Percentiles rank a stretch among this genome's conserved stretches.
These are phyloP conservation scores for Saccharum spontaneum DNA, from an alignment of 176 grass and related monocot genomes.

Conservation along the genomic window DNA sequence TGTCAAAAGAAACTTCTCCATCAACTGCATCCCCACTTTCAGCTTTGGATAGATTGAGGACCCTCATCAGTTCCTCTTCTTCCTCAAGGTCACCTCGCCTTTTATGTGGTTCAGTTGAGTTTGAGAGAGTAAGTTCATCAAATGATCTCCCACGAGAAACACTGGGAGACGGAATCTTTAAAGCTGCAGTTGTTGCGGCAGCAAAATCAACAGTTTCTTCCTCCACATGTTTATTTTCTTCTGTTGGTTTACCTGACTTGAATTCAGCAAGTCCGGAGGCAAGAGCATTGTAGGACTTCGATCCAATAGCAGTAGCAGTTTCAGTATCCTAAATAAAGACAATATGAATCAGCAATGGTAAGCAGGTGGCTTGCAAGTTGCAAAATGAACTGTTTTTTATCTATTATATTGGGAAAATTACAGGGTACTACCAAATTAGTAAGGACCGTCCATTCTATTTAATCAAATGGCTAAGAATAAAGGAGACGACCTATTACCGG, in stretches of 20 bases:
- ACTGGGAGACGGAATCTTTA: constrained; percentile 79
- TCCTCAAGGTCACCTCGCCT: constrained; percentile 78
- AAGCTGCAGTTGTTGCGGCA: constrained; percentile 79
- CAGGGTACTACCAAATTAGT: not conserved
- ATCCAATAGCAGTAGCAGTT: constrained; percentile 74
- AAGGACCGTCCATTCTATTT: not conserved
- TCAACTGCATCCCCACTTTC: constrained; percentile 42
- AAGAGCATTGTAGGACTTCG: constrained; percentile 92
- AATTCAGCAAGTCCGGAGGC: constrained; percentile 74
- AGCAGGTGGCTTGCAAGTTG: not conserved
- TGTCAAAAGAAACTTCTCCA: constrained; percentile 43
- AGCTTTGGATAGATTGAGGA: constrained; percentile 77
- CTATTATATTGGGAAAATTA: not conserved
- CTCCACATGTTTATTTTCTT: constrained; percentile 53
- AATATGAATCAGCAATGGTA: constrained; percentile 17
- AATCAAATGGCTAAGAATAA: not conserved
- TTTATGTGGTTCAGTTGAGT: constrained; percentile 39
- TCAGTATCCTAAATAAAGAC: constrained; percentile 68
- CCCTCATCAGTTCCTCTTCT: constrained; percentile 84
- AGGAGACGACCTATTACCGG: not conserved
- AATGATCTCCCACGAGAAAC: constrained; percentile 74
- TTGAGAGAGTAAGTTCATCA: constrained; percentile 59
- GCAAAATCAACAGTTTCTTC: constrained; percentile 90
- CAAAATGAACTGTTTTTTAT: not conserved
- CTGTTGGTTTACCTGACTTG: constrained; percentile 56